Conservation (phyloP, 306 rosid species). For the Potentilla sterilis region DNA sequence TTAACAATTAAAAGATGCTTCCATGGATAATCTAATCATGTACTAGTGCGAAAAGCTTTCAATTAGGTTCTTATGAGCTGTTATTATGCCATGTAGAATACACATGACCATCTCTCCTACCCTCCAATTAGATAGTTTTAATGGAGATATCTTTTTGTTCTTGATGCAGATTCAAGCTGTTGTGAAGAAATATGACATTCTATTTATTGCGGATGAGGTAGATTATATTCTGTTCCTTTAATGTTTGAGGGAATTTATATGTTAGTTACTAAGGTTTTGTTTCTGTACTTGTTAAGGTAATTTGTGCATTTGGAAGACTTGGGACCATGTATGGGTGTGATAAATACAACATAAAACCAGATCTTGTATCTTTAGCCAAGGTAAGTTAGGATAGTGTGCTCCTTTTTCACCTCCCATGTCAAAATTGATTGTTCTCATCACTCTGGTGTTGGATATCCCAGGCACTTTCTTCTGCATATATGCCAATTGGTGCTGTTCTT, state of each 20-base stretch:
- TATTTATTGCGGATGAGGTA: slow-evolving; percentile 95
- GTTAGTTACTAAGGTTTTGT: slow-evolving; percentile 18
- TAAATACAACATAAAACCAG: slow-evolving; percentile 87
- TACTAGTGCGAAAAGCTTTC: background rate
- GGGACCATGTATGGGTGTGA: slow-evolving; percentile 90
- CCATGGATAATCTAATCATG: background rate
- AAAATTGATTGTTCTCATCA: background rate
- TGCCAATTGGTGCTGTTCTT: slow-evolving; percentile 91
- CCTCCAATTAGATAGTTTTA: background rate
- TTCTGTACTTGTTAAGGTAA: slow-evolving; percentile 51
- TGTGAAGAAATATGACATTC: slow-evolving; percentile 91
- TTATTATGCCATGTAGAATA: background rate
- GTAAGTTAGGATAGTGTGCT: slow-evolving; percentile 35
- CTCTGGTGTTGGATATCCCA: slow-evolving; percentile 29
- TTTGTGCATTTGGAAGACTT: slow-evolving; percentile 95
- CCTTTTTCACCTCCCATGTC: background rate
- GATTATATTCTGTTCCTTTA: slow-evolving; percentile 14
- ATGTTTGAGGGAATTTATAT: slow-evolving; percentile 6
- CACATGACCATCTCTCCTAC: background rate
- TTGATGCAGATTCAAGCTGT: slow-evolving; percentile 77
- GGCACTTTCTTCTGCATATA: slow-evolving; percentile 92
- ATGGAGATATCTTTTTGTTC: slow-evolving; percentile 23
- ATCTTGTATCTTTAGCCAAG: slow-evolving; percentile 90
- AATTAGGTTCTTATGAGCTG: background rate
- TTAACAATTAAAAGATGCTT: background rate